Conservation (phyloP, 169 alveolate genomes). For the Besnoitia besnoiti region DNA sequence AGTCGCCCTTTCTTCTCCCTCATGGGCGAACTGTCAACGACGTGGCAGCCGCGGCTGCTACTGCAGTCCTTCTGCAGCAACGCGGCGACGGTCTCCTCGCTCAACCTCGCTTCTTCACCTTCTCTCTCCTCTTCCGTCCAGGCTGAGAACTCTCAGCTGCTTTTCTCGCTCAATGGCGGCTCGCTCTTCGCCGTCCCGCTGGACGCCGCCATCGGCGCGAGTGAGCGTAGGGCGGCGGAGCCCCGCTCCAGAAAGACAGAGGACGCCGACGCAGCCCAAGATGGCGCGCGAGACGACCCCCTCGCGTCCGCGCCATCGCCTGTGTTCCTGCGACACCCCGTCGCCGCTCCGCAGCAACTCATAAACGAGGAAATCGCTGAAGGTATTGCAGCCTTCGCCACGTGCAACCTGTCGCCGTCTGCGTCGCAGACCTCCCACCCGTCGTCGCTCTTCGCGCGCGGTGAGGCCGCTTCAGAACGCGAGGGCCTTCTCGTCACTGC, state of each 20-base stretch:
- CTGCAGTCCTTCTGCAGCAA: constrained; percentile 26
- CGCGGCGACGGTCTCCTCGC: background rate
- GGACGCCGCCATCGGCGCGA: background rate
- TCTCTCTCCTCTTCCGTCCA: background rate
- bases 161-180: background rate
- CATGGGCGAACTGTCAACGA: background rate
- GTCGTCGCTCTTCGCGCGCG: background rate
- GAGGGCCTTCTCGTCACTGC: constrained; percentile 3
- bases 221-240: background rate
- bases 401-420: background rate
- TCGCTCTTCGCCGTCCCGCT: constrained; percentile 2
- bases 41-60: constrained; percentile 26
- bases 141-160: background rate
- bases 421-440: background rate
- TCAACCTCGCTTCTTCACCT: background rate
- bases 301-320: background rate
- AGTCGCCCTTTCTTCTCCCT: background rate
- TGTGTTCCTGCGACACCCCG: background rate
- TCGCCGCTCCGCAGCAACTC: background rate
- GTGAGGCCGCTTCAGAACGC: background rate
- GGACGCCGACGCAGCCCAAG: background rate
- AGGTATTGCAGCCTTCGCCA: background rate
- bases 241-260: background rate
- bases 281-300: background rate
- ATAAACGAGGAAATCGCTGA: background rate